Base-by-base conservation (phyloP, 352 stramenopile genomes). In the Pythium utonaiense region DNA sequence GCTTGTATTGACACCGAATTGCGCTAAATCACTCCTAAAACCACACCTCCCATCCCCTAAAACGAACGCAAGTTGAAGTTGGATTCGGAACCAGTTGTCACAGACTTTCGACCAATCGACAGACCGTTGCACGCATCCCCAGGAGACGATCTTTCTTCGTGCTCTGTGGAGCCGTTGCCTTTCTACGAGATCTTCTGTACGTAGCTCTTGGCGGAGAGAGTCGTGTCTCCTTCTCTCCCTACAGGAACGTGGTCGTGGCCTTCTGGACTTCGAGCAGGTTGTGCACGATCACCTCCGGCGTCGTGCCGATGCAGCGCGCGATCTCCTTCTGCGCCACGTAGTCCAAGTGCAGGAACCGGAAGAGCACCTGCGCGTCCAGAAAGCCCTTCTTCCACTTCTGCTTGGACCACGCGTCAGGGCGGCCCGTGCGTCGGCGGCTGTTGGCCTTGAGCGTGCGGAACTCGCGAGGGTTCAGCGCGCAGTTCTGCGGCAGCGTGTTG, bases 321-420 rank as follows among this genome's bases (percentile, higher is more conserved):
- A 96, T 77, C 64, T 96, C 84, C 51, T 93, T 93, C 58, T 96
- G 88, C 3, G 86, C 83, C 22, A 95, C 83, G 60, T 94, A 93
- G 60, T 95, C 86, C 17, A 96, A 60, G 25, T 83, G 71, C 30
- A 93, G 64, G 62, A 94, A 96, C 21, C 77, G 80, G 50, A 90
- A 86, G 17, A 96, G 66, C 65, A 95, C 82, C 1, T 88, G 75
- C 1, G 74, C 80, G 52, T 95, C 86, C 54, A 95, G 55, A 58
- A 95, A 95, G 40, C 82, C 89, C 73, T 95, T 95, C 53, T 95
- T 93, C 78, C 82, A 92, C 69, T 95, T 95, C 44, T 91, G 84
- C 69, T 91, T 95, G 69, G 71, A 89, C 86, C 86, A 95, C 16
- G 81, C 86, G 51, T 95, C 86, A 0, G 78, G 63, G 22, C 86